Evolutionary conservation across 208 protist genomes (phyloP).

Genomic region (Wallacemonas rigidus): DNA sequence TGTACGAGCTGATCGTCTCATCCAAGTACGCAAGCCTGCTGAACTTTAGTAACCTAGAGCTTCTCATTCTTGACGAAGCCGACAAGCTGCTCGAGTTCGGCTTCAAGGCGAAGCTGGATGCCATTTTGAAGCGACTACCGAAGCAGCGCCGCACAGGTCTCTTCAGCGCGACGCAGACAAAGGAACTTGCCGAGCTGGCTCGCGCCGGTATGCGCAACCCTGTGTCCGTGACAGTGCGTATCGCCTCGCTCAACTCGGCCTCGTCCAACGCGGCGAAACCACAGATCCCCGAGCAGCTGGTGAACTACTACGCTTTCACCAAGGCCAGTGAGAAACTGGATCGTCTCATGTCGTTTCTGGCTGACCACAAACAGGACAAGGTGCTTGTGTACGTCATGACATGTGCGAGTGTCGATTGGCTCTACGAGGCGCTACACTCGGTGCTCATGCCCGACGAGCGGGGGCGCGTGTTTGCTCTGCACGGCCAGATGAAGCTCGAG

Average conservation of each 20-base stretch:
- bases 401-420: slow-evolving; percentile 91
- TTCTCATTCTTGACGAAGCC: slow-evolving; percentile 94
- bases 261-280: slow-evolving; percentile 55
- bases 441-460: slow-evolving; percentile 65
- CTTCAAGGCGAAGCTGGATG: slow-evolving; percentile 92
- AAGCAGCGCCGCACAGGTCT: slow-evolving; percentile 91
- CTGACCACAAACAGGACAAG: slow-evolving; percentile 66
- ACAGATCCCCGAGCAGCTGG: slow-evolving; percentile 86
- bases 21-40: slow-evolving; percentile 79
- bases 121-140: slow-evolving; percentile 86
- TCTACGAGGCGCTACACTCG: slow-evolving; percentile 69
- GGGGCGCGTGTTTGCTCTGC: slow-evolving; percentile 78
- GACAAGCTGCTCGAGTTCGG: slow-evolving; percentile 94
- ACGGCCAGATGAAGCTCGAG: slow-evolving; percentile 92
- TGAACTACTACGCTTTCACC: slow-evolving; percentile 87
- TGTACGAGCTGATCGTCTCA: slow-evolving; percentile 91
- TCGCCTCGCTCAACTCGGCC: slow-evolving; percentile 52
- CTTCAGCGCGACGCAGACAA: slow-evolving; percentile 94
- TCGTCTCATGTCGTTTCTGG: slow-evolving; percentile 81
- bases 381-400: slow-evolving; percentile 94
- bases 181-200: slow-evolving; percentile 87
- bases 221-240: slow-evolving; percentile 84
- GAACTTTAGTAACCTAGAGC: slow-evolving; percentile 80
- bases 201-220: slow-evolving; percentile 92
- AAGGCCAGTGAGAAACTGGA: slow-evolving; percentile 86